Base-by-base conservation (phyloP, 2,329 filamentous ascomycete species). In the Sarocladium strictum region DNA sequence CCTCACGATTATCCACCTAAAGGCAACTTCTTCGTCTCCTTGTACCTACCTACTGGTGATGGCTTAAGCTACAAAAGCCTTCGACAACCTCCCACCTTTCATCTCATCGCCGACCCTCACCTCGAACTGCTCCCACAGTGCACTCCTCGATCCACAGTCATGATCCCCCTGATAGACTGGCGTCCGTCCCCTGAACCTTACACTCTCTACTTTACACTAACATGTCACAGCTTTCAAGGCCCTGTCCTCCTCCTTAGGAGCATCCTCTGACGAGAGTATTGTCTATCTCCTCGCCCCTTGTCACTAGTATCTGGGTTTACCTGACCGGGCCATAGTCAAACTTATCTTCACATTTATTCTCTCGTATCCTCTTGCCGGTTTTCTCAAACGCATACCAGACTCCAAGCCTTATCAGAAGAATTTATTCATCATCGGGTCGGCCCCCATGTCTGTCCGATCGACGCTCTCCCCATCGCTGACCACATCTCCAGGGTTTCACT, bases 321-420 rank as follows among this genome's bases (percentile, higher is more conserved):
- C 53, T 47, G 23, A 53, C 52, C 17, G 1, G 32, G 21, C 45
- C 49, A 55, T 62, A 97, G 92, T 99, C 62, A 99, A 99, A 70
- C 87, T 97, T 62, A 87, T 97, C 63, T 86, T 85, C 67, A 90
- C 89, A 6, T 96, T 97, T 69, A 78, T 99, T 49, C 71, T 96
- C 37, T 97, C 94, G 11, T 99, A 96, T 66, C 94, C 94, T 2
- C 79, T 99, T 54, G 90, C 94, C 49, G 94, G 81, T 23, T 69
- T 96, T 24, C 79, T 99, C 9, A 99, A 99, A 71, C 83, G 94
- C 53, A 80, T 99, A 19, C 93, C 94, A 29, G 94, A 99, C 73
- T 74, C 82, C 50, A 85, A 87, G 53, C 93, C 93, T 54, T 85
- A 84, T 63, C 81, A 84, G 63, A 97, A 97, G 74, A 97, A 97